Evolutionary conservation across 2,329 filamentous ascomycete species (phyloP).

Genomic region (Paecilomyces variotii): DNA sequence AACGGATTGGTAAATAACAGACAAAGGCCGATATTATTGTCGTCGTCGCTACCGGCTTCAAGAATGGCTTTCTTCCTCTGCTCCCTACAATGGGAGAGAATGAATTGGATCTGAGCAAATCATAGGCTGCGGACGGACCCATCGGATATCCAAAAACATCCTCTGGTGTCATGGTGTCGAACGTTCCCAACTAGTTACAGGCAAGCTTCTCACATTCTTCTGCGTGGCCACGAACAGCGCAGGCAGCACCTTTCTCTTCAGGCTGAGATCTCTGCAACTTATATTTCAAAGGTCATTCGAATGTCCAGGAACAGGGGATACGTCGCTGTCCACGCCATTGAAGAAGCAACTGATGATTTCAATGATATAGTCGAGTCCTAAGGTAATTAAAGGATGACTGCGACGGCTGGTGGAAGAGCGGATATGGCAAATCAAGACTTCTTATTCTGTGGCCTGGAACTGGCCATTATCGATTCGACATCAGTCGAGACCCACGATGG

Average conservation of each 20-base stretch:
- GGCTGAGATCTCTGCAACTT: conserved; percentile 1
- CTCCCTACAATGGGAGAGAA: conserved; percentile 3
- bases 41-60: conserved; percentile 1
- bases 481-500: conserved; percentile 3
- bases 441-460: conserved; percentile 4
- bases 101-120: background rate
- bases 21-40: conserved; percentile 2
- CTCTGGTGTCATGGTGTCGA: conserved; percentile 4
- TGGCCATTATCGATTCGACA: conserved; percentile 3
- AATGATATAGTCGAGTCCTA: conserved; percentile 1
- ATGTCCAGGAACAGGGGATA: conserved; percentile 2
- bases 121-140: conserved; percentile 1
- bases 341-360: conserved; percentile 5
- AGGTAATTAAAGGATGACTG: conserved; percentile 1
- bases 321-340: background rate
- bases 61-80: background rate
- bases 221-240: background rate
- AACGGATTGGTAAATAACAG: background rate
- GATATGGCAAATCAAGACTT: conserved; percentile 1
- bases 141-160: conserved; percentile 4
- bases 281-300: conserved; percentile 3
- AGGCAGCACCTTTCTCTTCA: conserved; percentile 3
- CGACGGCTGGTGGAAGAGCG: conserved; percentile 4
- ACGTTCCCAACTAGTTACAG: conserved; percentile 3
- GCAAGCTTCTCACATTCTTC: background rate